Base-by-base conservation (phyloP, 2,329 filamentous ascomycete species). In the Aspergillus arachidicola region DNA sequence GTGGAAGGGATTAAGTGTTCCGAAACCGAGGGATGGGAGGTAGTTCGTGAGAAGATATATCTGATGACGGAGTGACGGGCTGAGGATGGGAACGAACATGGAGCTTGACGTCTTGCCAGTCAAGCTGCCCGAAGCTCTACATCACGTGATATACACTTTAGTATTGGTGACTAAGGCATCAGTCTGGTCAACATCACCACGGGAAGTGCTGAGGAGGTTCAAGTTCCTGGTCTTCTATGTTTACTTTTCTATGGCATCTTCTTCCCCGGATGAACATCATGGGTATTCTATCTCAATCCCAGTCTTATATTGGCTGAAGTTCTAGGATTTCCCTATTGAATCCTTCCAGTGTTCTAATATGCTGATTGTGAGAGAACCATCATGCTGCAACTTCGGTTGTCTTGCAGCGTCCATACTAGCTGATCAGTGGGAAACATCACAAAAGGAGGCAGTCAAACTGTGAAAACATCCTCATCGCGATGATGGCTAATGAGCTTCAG, bases 51-150 rank as follows among this genome's bases (percentile, higher is more conserved):
- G 26, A 57, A 61, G 66, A 60, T 58, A 64, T 58, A 65, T 34
- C 21, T 61, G 62, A 61, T 61, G 54, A 28, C 36, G 41, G 30
- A 26, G 28, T 32, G 48, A 28, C 38, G 48, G 55, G n/a, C 57
- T 58, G 51, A 45, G 50, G 59, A 64, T 63, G 64, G 53, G 67
- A 63, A 59, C 51, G 59, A 36, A 55, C 54, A 61, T 61, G 62
- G 56, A 61, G 62, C 62, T 64, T 64, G 59, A 64, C 62, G 62
- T 61, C 55, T 59, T 46, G 65, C 60, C 68, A 66, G 63, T 71
- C 66, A 66, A 68, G 65, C 69, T 68, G 67, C 65, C 69, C 70
- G 66, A 67, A 75, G 73, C 73, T 74, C 64, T 57, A 28, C 3
- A 4, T 66, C 74, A 76, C 73, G 74, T 76, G 74, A 74, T 41